Percentiles rank a stretch among this genome's conserved stretches.
These are phyloP conservation scores for Sclerotinia spermophila DNA, from an alignment of 2,329 filamentous ascomycete species.

Conservation along the genomic window DNA sequence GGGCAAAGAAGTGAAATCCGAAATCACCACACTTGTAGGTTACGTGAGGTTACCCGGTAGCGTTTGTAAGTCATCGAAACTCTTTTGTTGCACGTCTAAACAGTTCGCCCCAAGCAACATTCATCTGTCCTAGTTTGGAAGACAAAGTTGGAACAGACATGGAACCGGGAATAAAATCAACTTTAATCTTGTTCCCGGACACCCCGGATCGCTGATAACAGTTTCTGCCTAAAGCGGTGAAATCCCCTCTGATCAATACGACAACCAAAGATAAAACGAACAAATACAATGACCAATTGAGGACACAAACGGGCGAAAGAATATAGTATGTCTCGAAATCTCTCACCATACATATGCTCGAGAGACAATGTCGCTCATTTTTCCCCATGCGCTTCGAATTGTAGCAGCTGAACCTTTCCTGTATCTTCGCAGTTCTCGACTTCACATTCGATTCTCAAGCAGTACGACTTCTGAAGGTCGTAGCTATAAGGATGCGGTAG, in stretches of 20 bases:
- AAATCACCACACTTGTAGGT: neutral
- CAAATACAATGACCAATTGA: neutral
- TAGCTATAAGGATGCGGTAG: conserved; percentile 28
- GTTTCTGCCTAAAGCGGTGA: conserved; percentile 12
- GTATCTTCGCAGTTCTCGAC: neutral
- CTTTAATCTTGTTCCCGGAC: no score
- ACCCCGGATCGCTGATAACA: no score
- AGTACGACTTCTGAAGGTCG: neutral
- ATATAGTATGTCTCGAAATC: neutral
- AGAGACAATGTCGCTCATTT: neutral
- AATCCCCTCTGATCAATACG: neutral
- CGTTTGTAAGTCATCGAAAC: no score
- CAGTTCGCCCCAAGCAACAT: no score
- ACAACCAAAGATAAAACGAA: neutral
- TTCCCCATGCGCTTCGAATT: neutral
- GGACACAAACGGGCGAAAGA: neutral
- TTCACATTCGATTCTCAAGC: conserved; percentile 10
- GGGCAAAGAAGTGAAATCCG: neutral
- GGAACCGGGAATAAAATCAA: no score
- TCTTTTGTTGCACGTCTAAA: no score
- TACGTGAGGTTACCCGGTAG: no score
- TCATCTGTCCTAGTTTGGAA: no score
- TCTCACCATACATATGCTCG: neutral
- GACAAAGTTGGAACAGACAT: no score
- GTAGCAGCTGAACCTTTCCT: neutral